Base-by-base conservation (phyloP, 2,329 filamentous ascomycete genomes). In the Diaporthe destruens region DNA sequence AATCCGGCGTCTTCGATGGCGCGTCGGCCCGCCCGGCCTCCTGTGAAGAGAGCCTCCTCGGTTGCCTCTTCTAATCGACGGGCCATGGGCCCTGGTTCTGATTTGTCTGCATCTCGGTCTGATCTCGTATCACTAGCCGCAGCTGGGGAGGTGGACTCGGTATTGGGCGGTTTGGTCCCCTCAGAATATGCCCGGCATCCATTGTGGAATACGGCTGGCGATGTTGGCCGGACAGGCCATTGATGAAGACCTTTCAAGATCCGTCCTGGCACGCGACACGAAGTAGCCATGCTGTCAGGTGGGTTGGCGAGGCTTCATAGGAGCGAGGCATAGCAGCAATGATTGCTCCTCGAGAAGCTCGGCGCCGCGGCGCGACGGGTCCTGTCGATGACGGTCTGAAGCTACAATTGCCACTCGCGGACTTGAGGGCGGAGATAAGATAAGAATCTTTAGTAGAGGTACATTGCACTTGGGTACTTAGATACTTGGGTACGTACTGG, bases 1-100 rank as follows among this genome's bases (percentile, higher is more conserved):
- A 92, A 92, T 7, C 89, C 89, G 9, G 89, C 88, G 72, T 92
- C 88, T 76, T 90, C 85, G 29, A 92, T 81, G 6, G 90, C 88
- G 34, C 85, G 87, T 54, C 85, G 85, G n/a, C 90, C 89, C 16
- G 89, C 86, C 71, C 84, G 83, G n/a, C 90, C 89, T 42, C 89
- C 89, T 1, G 86, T 87, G 36, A 89, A 77, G 0, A 92, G 82
- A 1, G 86, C 88, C 69, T 92, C 89, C 76, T 92, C 90, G 1
- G 90, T 92, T 1, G 90, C 90, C 77, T 91, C 85, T 73, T 89
- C 83, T 11, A 92, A 83, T 20, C 89, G 87, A 49, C 88, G 85
- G 11, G 88, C 82, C 86, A 92, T 86, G 32, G 87, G 81, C 0
- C 87, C 87, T 23, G 72, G 78, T 54, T 81, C 80, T n/a, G 76